Evolutionary conservation across 2,329 filamentous ascomycete species (phyloP).

Genomic region (Zasmidium angulare): DNA sequence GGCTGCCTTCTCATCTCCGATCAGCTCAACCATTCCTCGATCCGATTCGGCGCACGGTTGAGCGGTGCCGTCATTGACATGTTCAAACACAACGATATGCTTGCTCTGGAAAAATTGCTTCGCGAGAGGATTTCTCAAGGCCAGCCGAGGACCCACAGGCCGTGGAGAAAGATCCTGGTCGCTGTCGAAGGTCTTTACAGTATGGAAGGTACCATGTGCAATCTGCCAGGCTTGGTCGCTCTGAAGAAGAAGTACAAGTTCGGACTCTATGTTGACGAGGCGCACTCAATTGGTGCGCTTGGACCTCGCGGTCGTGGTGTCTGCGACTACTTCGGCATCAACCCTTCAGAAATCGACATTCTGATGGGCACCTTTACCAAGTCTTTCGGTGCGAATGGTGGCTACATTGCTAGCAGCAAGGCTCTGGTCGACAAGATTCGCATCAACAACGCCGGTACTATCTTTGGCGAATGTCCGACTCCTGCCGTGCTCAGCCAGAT

Average conservation of each 20-base stretch:
- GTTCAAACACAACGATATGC: slow-evolving; percentile 98
- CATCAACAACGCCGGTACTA: slow-evolving; percentile 78
- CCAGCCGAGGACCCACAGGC: slow-evolving; percentile 94
- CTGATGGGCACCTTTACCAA: slow-evolving; percentile 98
- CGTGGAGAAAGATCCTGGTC: slow-evolving; percentile 98
- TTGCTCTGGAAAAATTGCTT: slow-evolving; percentile 77
- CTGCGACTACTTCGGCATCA: slow-evolving; percentile 94
- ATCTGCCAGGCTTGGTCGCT: slow-evolving; percentile 82
- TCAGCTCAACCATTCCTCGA: slow-evolving; percentile 96
- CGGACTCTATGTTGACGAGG: slow-evolving; percentile 91
- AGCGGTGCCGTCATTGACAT: slow-evolving; percentile 93
- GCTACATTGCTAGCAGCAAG: slow-evolving; percentile 89
- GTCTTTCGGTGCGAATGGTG: slow-evolving; percentile 96
- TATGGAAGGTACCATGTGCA: slow-evolving; percentile 99
- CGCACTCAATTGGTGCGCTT: slow-evolving; percentile 90
- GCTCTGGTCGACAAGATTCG: slow-evolving; percentile 89
- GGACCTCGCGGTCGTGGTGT: slow-evolving; percentile 87
- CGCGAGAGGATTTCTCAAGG: slow-evolving; percentile 94
- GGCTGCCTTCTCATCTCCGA: slow-evolving; percentile 94
- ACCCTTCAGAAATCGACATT: slow-evolving; percentile 84
- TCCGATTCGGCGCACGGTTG: slow-evolving; percentile 88
- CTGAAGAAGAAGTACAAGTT: slow-evolving; percentile 98
- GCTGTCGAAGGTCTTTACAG: slow-evolving; percentile 97
- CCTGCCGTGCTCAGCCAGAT: slow-evolving; percentile 92
- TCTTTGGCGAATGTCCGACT: slow-evolving; percentile 83